These are phyloP conservation scores for Colletotrichum nymphaeae DNA, from an alignment of 2,329 filamentous ascomycete genomes.

Conservation along the genomic window DNA sequence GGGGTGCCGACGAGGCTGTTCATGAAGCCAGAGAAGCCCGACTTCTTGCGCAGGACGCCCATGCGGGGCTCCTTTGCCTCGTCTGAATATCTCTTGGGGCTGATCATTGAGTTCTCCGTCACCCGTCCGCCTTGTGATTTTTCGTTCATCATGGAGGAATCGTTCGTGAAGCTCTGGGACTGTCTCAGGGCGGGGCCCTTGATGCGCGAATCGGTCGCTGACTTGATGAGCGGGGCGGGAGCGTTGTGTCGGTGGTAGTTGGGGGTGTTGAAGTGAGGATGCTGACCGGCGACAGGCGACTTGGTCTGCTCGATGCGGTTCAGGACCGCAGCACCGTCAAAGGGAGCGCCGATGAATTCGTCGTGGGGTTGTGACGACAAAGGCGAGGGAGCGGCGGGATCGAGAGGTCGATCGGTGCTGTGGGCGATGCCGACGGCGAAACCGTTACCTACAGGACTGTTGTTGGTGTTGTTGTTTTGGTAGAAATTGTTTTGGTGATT, in stretches of 20 bases:
- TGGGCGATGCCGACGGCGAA: conserved; percentile 31
- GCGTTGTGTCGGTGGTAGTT: conserved; percentile 43
- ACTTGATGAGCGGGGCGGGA: conserved; percentile 55
- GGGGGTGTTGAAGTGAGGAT: conserved; percentile 37
- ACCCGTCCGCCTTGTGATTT: conserved; percentile 48
- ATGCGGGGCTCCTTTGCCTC: conserved; percentile 75
- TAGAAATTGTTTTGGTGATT: conserved; percentile 22
- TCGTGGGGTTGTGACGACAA: conserved; percentile 53
- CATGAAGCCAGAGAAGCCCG: conserved; percentile 88
- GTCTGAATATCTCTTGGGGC: conserved; percentile 82
- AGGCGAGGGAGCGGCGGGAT: conserved; percentile 51
- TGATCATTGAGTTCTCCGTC: conserved; percentile 59
- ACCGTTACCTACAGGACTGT: conserved; percentile 39
- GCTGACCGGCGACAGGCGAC: conserved; percentile 42
- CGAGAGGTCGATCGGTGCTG: conserved; percentile 45
- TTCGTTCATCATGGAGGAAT: conserved; percentile 62
- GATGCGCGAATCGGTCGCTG: conserved; percentile 64
- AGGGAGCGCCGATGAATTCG: conserved; percentile 73
- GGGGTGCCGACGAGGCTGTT: conserved; percentile 86
- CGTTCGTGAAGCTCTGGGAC: conserved; percentile 72
- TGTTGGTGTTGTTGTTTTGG: conserved; percentile 26
- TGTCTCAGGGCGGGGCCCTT: conserved; percentile 70
- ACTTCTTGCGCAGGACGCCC: conserved; percentile 80
- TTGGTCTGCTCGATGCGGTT: conserved; percentile 68
- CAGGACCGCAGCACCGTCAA: conserved; percentile 72